Evolutionary conservation across 805 yeast species (phyloP).

Genomic region (Yarrowia bubula): DNA sequence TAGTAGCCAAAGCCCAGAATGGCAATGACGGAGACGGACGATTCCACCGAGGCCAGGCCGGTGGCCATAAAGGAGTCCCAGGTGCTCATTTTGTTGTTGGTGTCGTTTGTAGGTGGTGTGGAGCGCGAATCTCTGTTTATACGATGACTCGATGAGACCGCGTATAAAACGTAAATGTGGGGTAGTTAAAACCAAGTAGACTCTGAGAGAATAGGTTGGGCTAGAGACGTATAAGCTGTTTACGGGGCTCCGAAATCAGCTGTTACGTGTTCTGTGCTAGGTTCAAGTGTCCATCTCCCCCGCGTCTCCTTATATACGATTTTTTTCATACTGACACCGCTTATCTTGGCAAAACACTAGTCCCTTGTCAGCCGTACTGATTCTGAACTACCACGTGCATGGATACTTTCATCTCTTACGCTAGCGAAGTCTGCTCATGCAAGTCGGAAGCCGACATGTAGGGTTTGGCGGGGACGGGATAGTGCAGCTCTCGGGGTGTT

Average conservation of each 20-base stretch:
- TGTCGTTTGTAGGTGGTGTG: background rate
- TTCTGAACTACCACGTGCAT: conserved; percentile 4
- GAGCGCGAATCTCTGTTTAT: background rate
- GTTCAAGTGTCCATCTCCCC: background rate
- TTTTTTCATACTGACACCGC: background rate
- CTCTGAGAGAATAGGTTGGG: background rate
- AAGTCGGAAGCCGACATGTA: conserved; percentile 14
- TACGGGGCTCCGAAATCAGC: background rate
- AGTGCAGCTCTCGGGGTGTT: background rate
- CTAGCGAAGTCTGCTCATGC: conserved; percentile 2
- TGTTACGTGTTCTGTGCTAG: background rate
- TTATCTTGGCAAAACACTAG: conserved; percentile 3
- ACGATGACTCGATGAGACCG: background rate
- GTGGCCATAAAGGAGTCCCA: conserved; percentile 18
- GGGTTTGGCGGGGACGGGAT: background rate
- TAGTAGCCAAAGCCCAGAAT: conserved; percentile 30
- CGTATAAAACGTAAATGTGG: background rate
- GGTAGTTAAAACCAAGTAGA: background rate
- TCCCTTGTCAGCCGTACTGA: conserved; percentile 23
- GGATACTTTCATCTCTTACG: conserved; percentile 4
- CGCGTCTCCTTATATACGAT: background rate
- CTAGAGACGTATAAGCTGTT: background rate
- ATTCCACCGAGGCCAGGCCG: conserved; percentile 28
- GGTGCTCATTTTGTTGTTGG: background rate
- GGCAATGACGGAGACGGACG: conserved; percentile 30